Percentiles rank a stretch among this genome's conserved stretches.
phyloP scores from a whole-genome alignment of 371 early-diverging fungal species.

The Apophysomyces trapeziformis region DNA sequence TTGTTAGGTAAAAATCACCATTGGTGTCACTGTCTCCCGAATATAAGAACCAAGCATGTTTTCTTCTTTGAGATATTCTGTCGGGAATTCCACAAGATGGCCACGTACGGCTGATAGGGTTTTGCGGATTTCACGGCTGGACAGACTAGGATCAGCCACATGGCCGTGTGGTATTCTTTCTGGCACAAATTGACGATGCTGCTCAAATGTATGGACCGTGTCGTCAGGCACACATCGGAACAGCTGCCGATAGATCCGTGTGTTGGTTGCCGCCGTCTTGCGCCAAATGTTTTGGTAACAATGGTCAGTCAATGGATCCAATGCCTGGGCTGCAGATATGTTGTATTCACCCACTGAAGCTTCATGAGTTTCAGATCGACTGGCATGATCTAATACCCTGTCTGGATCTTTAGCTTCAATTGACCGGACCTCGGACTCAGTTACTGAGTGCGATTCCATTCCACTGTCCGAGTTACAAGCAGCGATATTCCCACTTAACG shows the following conservation, averaged over 20 bases:
- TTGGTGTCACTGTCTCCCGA: conserved; percentile 57
- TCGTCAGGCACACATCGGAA: conserved; percentile 92
- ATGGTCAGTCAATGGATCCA: conserved; percentile 75
- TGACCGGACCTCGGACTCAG: conserved; percentile 14
- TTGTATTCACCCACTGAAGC: conserved; percentile 6
- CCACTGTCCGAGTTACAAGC: not conserved
- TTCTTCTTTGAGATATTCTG: conserved; percentile 74
- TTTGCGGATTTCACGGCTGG: conserved; percentile 42
- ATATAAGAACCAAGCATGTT: conserved; percentile 64
- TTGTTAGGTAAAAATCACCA: conserved; percentile 61
- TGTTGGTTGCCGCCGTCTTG: conserved; percentile 68
- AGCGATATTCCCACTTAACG: not conserved
- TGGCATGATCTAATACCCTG: conserved; percentile 28
- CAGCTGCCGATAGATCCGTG: conserved; percentile 71
- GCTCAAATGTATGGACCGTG: conserved; percentile 63
- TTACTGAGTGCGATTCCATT: not conserved
- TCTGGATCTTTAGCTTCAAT: conserved; percentile 30
- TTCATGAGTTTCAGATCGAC: conserved; percentile 27
- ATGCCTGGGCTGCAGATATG: conserved; percentile 40
- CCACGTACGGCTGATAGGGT: conserved; percentile 54
- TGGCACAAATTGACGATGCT: conserved; percentile 65
- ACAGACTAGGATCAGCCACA: conserved; percentile 51
- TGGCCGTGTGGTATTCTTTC: conserved; percentile 63
- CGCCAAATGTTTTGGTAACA: conserved; percentile 70
- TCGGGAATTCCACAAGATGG: conserved; percentile 77